Percentiles rank a stretch among this genome's conserved stretches.
These are phyloP conservation scores for Cladosporium sp. DNA, from an alignment of 2,329 filamentous ascomycete species.

Conservation along the genomic window DNA sequence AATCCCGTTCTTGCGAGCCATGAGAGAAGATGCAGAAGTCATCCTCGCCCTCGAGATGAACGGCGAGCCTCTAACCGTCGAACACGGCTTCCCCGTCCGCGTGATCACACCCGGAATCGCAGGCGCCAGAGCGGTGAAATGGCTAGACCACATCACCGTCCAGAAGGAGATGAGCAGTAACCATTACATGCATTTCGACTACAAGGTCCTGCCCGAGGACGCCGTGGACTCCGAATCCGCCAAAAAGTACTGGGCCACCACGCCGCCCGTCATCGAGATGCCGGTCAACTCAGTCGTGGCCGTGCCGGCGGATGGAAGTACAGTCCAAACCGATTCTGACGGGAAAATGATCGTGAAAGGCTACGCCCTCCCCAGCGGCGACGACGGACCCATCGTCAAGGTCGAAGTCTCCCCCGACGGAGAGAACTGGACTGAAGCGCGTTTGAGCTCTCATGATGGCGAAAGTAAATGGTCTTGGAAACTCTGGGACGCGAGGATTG, in stretches of 20 bases:
- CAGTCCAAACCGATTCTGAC: constrained; percentile 47
- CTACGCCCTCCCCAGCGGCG: constrained; percentile 65
- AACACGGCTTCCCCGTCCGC: constrained; percentile 62
- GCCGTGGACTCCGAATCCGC: constrained; percentile 46
- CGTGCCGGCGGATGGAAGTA: constrained; percentile 44
- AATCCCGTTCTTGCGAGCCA: constrained; percentile 55
- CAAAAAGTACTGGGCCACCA: constrained; percentile 53
- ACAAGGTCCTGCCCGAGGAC: constrained; percentile 53
- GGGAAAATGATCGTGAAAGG: constrained; percentile 44
- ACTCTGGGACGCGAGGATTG: constrained; percentile 48
- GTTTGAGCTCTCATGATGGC: constrained; percentile 46
- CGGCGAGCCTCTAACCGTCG: constrained; percentile 56
- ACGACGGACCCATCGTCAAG: constrained; percentile 58
- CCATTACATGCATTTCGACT: constrained; percentile 59
- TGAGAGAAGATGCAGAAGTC: constrained; percentile 51
- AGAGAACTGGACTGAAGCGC: constrained; percentile 57
- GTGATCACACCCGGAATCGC: constrained; percentile 59
- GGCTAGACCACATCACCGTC: constrained; percentile 56
- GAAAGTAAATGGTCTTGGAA: constrained; percentile 55
- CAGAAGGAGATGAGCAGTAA: constrained; percentile 48
- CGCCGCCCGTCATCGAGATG: constrained; percentile 59
- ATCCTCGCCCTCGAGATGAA: constrained; percentile 70
- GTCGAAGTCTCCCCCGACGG: constrained; percentile 63
- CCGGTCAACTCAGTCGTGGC: constrained; percentile 63
- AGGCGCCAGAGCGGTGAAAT: constrained; percentile 60